These are phyloP conservation scores for Catenaria anguillulae DNA, from an alignment of 371 early-diverging fungal species.

Conservation along the genomic window DNA sequence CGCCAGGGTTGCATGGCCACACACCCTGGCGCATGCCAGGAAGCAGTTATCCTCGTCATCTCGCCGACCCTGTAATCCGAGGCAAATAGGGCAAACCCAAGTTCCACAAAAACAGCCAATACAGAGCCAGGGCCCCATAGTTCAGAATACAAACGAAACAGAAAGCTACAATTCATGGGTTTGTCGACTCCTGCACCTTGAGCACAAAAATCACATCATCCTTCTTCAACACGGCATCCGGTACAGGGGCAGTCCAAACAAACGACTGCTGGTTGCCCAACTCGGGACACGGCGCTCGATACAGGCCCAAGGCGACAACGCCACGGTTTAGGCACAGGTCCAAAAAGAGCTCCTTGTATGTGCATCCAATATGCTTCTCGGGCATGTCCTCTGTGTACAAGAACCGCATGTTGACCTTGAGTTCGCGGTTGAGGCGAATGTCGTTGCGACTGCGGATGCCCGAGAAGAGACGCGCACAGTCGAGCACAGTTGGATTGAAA, in stretches of 20 bases:
- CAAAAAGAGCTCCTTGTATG: background rate
- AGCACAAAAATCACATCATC: background rate
- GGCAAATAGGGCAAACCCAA: too few relatives aligned
- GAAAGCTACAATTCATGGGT: too few relatives aligned
- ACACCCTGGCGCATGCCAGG: too few relatives aligned
- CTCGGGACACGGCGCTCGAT: background rate
- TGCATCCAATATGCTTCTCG: background rate
- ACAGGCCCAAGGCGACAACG: background rate
- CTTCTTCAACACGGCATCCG: background rate
- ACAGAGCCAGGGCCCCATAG: too few relatives aligned
- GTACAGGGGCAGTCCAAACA: background rate
- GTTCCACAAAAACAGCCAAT: too few relatives aligned
- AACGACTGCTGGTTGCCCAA: background rate
- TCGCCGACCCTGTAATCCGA: too few relatives aligned
- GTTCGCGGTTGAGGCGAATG: background rate
- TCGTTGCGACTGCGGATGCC: background rate
- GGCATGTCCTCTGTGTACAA: background rate
- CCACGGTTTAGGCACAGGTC: background rate
- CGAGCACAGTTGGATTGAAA: background rate
- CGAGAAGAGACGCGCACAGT: background rate
- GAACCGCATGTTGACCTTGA: background rate
- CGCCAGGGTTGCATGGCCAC: too few relatives aligned
- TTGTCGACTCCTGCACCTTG: too few relatives aligned
- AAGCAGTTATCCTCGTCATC: too few relatives aligned
- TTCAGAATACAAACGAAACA: too few relatives aligned